Evolutionary conservation across 75 land plant species (phyloP).

Genomic region (Adiantum capillusveneris): DNA sequence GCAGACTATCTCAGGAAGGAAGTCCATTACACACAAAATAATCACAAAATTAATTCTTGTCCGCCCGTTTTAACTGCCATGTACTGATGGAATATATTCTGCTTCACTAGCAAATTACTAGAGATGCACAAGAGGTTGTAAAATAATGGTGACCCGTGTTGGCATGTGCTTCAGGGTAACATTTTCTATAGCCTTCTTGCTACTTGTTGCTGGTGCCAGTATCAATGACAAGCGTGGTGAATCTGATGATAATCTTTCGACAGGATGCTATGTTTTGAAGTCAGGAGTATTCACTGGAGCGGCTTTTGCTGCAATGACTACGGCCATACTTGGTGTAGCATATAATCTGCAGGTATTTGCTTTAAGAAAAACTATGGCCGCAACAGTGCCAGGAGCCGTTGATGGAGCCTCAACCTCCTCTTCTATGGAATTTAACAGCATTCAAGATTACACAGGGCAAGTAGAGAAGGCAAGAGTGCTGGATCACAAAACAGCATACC

Average conservation of each 20-base stretch:
- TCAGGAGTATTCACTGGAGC: constrained; percentile 74
- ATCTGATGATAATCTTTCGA: constrained; percentile 30
- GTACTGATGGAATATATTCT: too few species aligned
- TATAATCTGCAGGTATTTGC: constrained; percentile 40
- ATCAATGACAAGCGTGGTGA: constrained; percentile 51
- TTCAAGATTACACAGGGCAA: background rate
- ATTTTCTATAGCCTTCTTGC: constrained; percentile 53
- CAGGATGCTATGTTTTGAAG: constrained; percentile 62
- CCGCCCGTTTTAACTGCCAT: too few species aligned
- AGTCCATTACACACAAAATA: too few species aligned
- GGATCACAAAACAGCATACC: background rate
- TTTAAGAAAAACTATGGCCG: constrained; percentile 17
- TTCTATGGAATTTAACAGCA: background rate
- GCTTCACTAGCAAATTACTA: too few species aligned
- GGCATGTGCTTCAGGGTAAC: constrained; percentile 47
- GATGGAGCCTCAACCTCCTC: too few species aligned
- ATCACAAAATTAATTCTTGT: too few species aligned
- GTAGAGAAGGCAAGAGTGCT: background rate
- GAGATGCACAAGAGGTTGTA: too few species aligned
- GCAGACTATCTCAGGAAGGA: too few species aligned
- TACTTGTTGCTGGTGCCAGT: constrained; percentile 61
- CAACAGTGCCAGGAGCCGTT: background rate
- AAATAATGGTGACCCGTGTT: too few species aligned
- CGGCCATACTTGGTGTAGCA: constrained; percentile 41
- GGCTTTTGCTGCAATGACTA: constrained; percentile 43